Evolutionary conservation across 805 yeast genomes (phyloP).

Genomic region (Wickerhamomyces silvicola): DNA sequence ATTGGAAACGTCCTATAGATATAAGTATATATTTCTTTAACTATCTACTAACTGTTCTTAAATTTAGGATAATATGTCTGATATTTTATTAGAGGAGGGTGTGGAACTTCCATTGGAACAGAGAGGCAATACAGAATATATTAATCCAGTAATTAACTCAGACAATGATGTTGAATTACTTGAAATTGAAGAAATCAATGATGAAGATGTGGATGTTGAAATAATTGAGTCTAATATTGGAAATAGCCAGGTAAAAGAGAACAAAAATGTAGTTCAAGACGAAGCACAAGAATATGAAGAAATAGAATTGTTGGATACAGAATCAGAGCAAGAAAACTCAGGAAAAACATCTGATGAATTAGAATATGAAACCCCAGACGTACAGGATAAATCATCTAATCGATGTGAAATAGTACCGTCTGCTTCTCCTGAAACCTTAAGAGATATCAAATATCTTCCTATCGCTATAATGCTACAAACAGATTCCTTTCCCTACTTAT

Average conservation of each 20-base stretch:
- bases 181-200: neutral
- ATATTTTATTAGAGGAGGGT: no score
- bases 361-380: neutral
- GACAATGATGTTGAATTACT: neutral
- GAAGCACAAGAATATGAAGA: conserved; percentile 1
- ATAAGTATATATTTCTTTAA: no score
- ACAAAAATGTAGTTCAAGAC: neutral
- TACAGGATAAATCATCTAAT: no score
- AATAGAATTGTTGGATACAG: neutral
- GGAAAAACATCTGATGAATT: neutral
- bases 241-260: neutral
- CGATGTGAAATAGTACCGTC: no score
- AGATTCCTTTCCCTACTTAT: conserved; percentile 13
- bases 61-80: no score
- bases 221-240: neutral
- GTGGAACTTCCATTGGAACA: no score
- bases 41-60: no score
- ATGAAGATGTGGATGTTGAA: neutral
- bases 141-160: no score
- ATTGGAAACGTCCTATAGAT: no score
- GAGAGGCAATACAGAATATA: no score
- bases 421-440: no score
- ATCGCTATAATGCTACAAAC: conserved; percentile 17
- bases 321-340: neutral
- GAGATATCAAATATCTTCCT: conserved; percentile 3